phyloP scores from a whole-genome alignment of 345 rosid genomes.

The Melaleuca quinquenervia region DNA sequence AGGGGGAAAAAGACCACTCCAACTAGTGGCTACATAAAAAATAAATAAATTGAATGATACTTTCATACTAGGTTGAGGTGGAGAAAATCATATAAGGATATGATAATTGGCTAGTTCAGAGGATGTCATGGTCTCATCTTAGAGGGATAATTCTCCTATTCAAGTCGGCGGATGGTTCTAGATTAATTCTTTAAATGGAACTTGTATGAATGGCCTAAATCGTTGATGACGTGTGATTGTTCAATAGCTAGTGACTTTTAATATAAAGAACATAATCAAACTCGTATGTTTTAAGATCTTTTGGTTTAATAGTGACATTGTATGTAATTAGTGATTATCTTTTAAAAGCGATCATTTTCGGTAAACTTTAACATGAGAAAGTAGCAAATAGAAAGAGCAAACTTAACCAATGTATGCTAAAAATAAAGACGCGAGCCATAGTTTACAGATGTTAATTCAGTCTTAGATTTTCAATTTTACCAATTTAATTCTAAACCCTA shows the following conservation, averaged over 20 bases:
- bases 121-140: too few relatives aligned
- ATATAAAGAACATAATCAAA: background rate
- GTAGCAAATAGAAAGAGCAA: background rate
- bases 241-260: background rate
- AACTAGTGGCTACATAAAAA: background rate
- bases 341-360: background rate
- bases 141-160: background rate
- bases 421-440: too few relatives aligned
- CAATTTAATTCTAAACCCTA: background rate
- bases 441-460: background rate
- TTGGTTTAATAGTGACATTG: background rate
- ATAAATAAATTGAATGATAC: background rate
- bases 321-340: background rate
- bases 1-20: background rate
- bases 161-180: background rate
- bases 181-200: background rate
- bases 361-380: background rate
- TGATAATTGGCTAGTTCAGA: background rate
- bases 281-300: background rate
- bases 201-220: background rate
- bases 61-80: background rate
- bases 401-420: background rate
- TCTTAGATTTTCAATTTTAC: background rate
- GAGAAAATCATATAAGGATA: background rate
- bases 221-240: background rate